phyloP scores from a whole-genome alignment of 2,329 filamentous ascomycete species.

The Colletotrichum tamarilloi region DNA sequence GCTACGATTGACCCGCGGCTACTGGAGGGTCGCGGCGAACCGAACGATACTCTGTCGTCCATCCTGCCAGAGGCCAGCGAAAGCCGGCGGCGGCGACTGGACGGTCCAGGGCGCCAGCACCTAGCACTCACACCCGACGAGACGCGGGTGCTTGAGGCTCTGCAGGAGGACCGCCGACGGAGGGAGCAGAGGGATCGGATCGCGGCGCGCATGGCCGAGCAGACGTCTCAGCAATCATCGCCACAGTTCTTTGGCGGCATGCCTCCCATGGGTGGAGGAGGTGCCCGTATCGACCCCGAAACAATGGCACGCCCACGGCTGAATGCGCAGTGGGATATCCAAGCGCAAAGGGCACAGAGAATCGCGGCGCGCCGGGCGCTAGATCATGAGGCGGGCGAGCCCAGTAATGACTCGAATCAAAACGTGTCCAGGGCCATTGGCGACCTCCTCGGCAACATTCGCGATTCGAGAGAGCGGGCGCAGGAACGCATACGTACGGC shows the following conservation, averaged over 20 bases:
- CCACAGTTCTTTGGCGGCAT: slow-evolving; percentile 8
- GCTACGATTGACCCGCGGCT: slow-evolving; percentile 65
- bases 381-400: slow-evolving; percentile 15
- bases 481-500: slow-evolving; percentile 47
- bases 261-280: slow-evolving; percentile 1
- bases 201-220: slow-evolving; percentile 32
- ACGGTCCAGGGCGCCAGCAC: slow-evolving; percentile 40
- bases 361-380: background rate
- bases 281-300: slow-evolving; percentile 33
- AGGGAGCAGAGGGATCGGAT: slow-evolving; percentile 50
- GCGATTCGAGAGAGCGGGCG: slow-evolving; percentile 49
- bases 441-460: slow-evolving; percentile 51
- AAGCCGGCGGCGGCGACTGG: slow-evolving; percentile 27
- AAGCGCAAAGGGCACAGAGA: slow-evolving; percentile 41
- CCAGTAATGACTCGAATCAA: slow-evolving; percentile 36
- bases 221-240: slow-evolving; percentile 19
- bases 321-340: background rate
- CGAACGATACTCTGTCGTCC: slow-evolving; percentile 49
- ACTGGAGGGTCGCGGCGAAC: slow-evolving; percentile 58
- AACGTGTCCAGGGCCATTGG: slow-evolving; percentile 52
- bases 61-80: slow-evolving; percentile 40
- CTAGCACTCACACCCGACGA: slow-evolving; percentile 65
- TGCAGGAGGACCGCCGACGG: slow-evolving; percentile 64
- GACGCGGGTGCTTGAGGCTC: slow-evolving; percentile 65
- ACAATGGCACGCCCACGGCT: slow-evolving; percentile 44